Evolutionary conservation across 305 asterid species (phyloP).

Genomic region (Plantago rigida): DNA sequence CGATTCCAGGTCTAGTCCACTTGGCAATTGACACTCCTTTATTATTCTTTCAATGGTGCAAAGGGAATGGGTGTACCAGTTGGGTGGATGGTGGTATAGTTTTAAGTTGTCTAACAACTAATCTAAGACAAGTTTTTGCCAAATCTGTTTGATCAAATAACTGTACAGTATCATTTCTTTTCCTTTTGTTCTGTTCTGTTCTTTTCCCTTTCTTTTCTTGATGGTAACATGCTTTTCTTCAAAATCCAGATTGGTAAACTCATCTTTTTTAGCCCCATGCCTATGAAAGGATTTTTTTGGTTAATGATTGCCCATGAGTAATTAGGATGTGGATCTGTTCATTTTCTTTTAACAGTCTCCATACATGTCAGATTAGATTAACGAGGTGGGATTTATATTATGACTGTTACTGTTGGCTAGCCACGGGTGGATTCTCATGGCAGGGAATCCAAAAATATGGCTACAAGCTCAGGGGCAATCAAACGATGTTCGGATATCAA

Average conservation of each 20-base stretch:
- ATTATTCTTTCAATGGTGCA: too few relatives aligned
- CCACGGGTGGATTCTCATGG: constrained; percentile 40
- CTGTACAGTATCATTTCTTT: too few relatives aligned
- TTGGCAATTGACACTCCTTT: too few relatives aligned
- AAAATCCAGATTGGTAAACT: not conserved
- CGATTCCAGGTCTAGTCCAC: too few relatives aligned
- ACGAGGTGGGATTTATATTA: constrained; percentile 10
- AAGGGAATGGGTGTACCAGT: too few relatives aligned
- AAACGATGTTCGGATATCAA: constrained; percentile 40
- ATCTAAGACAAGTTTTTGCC: too few relatives aligned
- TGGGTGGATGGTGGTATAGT: too few relatives aligned
- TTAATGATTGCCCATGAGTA: constrained; percentile 9
- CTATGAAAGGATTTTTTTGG: not conserved
- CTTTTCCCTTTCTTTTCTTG: too few relatives aligned
- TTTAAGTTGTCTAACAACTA: too few relatives aligned
- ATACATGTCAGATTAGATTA: constrained; percentile 9
- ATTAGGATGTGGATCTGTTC: not conserved
- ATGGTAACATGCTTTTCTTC: not conserved
- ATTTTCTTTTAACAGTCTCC: not conserved
- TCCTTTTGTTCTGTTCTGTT: too few relatives aligned
- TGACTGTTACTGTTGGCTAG: not conserved
- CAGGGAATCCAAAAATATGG: constrained; percentile 27
- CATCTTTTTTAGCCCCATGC: not conserved
- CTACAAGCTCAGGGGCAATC: constrained; percentile 31
- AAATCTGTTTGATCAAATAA: too few relatives aligned